Evolutionary conservation across 441 rosid species (phyloP), one percentile per base, ranked within the genome.

Genomic region (Cnidoscolus chayamansa): DNA sequence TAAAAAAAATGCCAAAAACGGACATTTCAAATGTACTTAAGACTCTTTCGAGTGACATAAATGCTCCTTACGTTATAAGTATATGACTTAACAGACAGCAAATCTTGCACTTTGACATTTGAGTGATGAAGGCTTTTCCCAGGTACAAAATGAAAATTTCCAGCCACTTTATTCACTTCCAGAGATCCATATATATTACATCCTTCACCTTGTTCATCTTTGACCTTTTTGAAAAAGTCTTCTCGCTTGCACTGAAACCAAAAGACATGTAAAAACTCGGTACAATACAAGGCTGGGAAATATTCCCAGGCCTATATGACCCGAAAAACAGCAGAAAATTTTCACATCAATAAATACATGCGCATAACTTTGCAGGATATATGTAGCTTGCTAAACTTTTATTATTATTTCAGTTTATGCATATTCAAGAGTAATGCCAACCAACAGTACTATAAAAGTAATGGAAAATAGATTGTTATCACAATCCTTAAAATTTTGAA

Each of bases 151-250:
- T 92, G 98, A 78, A 94, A 94, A 81, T 92, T 94, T 32, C 99
- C 99, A 5, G 98, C 99, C 59, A 94, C 97, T 81, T 90, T 94
- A 68, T 92, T 94, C 50, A 94, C 97, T 82, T 92, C 98, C 76
- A 94, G 82, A 77, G 87, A 90, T 71, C 98, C 98, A 81, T 88
- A 84, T 49, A 94, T 77, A 79, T 92, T 94, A 80, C 99, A 94
- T 61, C 98, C 99, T 86, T 94, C 99, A 49, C 99, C 99, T 77
- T 88, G 93, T 87, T 94, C 97, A 72, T 90, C 98, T 79, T 89
- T 92, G 65, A 94, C 84, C 83, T 81, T 85, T 73, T 94, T 90
- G 58, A 94, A 77, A 76, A 87, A 90, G 48, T 93, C 97, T 81
- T 94, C 99, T 73, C 99, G 85, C 78, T 88, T 90, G 86, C 98